phyloP scores from a whole-genome alignment of 108 stramenopile genomes.

The Fistulifera pelliculosa region DNA sequence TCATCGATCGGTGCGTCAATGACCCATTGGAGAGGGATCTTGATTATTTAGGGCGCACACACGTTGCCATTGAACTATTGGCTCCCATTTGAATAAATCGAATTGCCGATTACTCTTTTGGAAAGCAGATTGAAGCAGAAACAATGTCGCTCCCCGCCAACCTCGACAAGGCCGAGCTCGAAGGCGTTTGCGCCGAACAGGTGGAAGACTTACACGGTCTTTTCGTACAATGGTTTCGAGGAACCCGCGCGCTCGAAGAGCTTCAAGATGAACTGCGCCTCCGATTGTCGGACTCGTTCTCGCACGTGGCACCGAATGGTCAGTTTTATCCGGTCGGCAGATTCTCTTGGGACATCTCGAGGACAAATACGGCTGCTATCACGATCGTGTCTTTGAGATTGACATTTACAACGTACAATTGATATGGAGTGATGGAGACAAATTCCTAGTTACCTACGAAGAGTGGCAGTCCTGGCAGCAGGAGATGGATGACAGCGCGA shows the following conservation, averaged over 20 bases:
- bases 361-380: slow-evolving; percentile 9
- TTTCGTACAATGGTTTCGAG: slow-evolving; percentile 15
- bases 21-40: too few relatives aligned
- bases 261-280: background rate
- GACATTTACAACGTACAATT: slow-evolving; percentile 11
- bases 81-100: too few relatives aligned
- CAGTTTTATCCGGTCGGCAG: slow-evolving; percentile 9
- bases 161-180: slow-evolving; percentile 1
- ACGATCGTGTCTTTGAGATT: slow-evolving; percentile 12
- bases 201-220: slow-evolving; percentile 10
- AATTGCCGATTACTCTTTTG: too few relatives aligned
- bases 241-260: background rate
- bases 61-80: too few relatives aligned
- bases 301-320: slow-evolving; percentile 16
- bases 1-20: too few relatives aligned
- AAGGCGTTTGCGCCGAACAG: background rate
- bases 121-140: too few relatives aligned
- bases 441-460: slow-evolving; percentile 12
- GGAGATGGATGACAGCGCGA: background rate
- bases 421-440: slow-evolving; percentile 4
- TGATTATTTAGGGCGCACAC: too few relatives aligned
- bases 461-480: slow-evolving; percentile 16
- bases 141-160: background rate
- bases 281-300: slow-evolving; percentile 3
- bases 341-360: slow-evolving; percentile 6